Conservation (phyloP, 2,329 filamentous ascomycete species). For the Xylaria multiplex region DNA sequence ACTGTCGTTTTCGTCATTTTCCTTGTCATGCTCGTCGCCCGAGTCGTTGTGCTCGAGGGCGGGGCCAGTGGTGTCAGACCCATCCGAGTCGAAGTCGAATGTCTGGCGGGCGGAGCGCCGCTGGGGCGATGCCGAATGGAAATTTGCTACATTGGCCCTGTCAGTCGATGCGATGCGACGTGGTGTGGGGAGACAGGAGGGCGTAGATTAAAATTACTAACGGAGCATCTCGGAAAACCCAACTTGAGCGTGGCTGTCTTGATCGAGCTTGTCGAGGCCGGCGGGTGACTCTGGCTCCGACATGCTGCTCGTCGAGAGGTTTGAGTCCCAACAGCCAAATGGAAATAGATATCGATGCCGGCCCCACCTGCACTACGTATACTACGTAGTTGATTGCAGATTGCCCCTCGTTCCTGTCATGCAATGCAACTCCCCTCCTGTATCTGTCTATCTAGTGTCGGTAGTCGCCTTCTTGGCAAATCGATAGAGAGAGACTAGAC, state of each 20-base stretch:
- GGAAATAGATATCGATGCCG: neutral
- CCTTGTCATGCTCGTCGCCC: conserved; percentile 47
- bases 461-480: conserved; percentile 16
- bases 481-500: neutral
- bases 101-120: conserved; percentile 47
- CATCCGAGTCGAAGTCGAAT: conserved; percentile 52
- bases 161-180: conserved; percentile 27
- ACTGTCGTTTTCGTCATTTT: conserved; percentile 40
- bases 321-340: neutral
- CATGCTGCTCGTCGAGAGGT: neutral
- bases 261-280: neutral
- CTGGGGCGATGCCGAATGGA: conserved; percentile 51
- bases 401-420: conserved; percentile 15
- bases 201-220: conserved; percentile 27
- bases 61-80: conserved; percentile 49
- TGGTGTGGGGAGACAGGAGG: conserved; percentile 19
- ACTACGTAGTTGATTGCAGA: neutral
- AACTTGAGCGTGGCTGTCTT: conserved; percentile 2
- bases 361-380: conserved; percentile 15
- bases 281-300: neutral
- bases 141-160: conserved; percentile 35
- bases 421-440: conserved; percentile 17
- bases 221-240: conserved; percentile 30
- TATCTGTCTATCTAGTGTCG: conserved; percentile 1
- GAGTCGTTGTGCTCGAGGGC: conserved; percentile 47